A percentile compares a stretch with the other conserved stretches of the same genome.
These are phyloP conservation scores for Apiotrichum gamsii DNA, from an alignment of 1,284 basidiomycete species.

Conservation along the genomic window DNA sequence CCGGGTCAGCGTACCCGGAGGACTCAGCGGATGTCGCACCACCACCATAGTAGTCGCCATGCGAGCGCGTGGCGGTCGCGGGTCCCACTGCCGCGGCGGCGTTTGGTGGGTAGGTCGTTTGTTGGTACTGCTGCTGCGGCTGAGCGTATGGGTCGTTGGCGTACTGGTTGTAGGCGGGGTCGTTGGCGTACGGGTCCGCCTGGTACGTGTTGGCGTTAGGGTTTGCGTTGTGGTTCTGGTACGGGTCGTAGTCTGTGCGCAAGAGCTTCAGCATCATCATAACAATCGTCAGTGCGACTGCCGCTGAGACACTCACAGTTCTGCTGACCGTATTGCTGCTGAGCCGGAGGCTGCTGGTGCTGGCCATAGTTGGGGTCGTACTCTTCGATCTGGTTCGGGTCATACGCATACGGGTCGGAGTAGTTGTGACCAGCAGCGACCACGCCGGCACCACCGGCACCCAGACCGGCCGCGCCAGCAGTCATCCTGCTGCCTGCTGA, in stretches of 20 bases:
- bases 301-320: background rate
- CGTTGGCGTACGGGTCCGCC: conserved; percentile 16
- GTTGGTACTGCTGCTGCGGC: background rate
- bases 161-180: conserved; percentile 8
- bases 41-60: background rate
- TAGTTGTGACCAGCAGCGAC: conserved; percentile 22
- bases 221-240: conserved; percentile 11
- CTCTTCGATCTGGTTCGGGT: conserved; percentile 2
- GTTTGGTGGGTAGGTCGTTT: background rate
- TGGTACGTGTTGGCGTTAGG: conserved; percentile 5
- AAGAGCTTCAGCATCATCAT: background rate
- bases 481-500: conserved; percentile 2
- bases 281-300: background rate
- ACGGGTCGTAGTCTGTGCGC: conserved; percentile 18
- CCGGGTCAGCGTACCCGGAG: conserved; percentile 1
- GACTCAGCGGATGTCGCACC: background rate
- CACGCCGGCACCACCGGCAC: conserved; percentile 31
- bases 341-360: background rate
- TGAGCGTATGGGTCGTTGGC: background rate
- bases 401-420: conserved; percentile 9
- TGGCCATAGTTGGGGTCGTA: background rate
- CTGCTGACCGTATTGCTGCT: background rate
- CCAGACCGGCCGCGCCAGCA: conserved; percentile 3
- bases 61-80: conserved; percentile 3
- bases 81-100: background rate